Conservation (phyloP, 1,284 basidiomycete genomes). For the Termitomyces sp. region DNA sequence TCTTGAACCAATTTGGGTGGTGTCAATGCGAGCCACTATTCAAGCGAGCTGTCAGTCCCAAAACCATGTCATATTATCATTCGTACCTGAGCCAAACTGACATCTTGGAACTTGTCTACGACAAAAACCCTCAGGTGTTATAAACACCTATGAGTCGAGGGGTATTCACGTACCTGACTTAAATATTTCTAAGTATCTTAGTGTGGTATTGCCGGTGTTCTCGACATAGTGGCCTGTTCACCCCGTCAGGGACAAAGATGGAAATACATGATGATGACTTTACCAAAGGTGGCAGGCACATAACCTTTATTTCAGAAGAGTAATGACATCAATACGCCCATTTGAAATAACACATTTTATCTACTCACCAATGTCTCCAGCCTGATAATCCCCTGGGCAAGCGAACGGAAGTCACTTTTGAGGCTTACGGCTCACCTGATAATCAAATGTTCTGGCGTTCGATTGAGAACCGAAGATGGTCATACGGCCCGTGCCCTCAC, state of each 20-base stretch:
- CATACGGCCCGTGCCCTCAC: slow-evolving; percentile 52
- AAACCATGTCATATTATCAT: not conserved
- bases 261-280: not conserved
- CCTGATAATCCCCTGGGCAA: slow-evolving; percentile 24
- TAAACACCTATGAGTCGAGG: not conserved
- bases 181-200: slow-evolving; percentile 64
- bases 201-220: slow-evolving; percentile 60
- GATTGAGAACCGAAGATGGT: slow-evolving; percentile 59
- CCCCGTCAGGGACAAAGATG: not conserved
- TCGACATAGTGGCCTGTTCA: slow-evolving; percentile 60
- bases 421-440: slow-evolving; percentile 34
- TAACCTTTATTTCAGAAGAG: slow-evolving; percentile 32
- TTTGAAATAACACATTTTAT: slow-evolving; percentile 1
- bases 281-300: slow-evolving; percentile 53
- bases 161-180: slow-evolving; percentile 37
- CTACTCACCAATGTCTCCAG: slow-evolving; percentile 55
- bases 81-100: slow-evolving; percentile 55
- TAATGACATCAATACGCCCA: slow-evolving; percentile 6
- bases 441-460: slow-evolving; percentile 67
- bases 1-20: slow-evolving; percentile 59
- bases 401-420: not conserved
- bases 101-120: slow-evolving; percentile 53
- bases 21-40: slow-evolving; percentile 61
- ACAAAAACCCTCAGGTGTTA: not conserved
- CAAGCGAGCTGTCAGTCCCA: slow-evolving; percentile 4